Conservation (phyloP, 1,284 basidiomycete genomes). For the Kalmanozyma brasiliensis region DNA sequence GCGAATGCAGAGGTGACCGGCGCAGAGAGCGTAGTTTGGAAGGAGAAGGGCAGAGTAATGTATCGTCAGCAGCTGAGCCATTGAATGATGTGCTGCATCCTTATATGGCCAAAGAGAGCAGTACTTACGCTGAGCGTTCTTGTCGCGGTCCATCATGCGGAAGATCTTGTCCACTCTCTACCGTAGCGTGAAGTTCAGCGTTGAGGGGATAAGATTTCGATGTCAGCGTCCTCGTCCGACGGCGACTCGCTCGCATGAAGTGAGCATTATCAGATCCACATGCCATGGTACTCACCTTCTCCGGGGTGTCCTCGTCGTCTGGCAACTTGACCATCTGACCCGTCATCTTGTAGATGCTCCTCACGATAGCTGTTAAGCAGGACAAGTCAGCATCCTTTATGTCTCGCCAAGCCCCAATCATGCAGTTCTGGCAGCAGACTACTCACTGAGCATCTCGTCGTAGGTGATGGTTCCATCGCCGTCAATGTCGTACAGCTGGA, state of each 20-base stretch:
- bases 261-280: too few species aligned
- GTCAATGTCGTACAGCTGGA: constrained; percentile 99
- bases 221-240: too few species aligned
- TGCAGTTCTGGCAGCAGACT: neutral
- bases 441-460: constrained; percentile 83
- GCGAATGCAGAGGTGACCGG: neutral
- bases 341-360: constrained; percentile 68
- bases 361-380: constrained; percentile 59
- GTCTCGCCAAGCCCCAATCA: neutral
- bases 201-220: too few species aligned
- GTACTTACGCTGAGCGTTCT: constrained; percentile 64
- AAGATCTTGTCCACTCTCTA: constrained; percentile 67
- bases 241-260: too few species aligned
- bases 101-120: too few species aligned
- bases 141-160: constrained; percentile 66
- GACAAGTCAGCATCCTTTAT: neutral
- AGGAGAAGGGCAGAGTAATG: too few species aligned
- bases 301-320: constrained; percentile 96
- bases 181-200: constrained; percentile 8
- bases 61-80: neutral
- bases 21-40: too few species aligned
- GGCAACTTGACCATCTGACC: constrained; percentile 99
- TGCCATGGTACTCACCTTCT: constrained; percentile 78
- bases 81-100: too few species aligned
- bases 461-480: constrained; percentile 69